Percentiles rank a stretch among this genome's conserved stretches.
phyloP scores from a whole-genome alignment of 2,329 filamentous ascomycete species.

The Chalaropsis ovoidea region DNA sequence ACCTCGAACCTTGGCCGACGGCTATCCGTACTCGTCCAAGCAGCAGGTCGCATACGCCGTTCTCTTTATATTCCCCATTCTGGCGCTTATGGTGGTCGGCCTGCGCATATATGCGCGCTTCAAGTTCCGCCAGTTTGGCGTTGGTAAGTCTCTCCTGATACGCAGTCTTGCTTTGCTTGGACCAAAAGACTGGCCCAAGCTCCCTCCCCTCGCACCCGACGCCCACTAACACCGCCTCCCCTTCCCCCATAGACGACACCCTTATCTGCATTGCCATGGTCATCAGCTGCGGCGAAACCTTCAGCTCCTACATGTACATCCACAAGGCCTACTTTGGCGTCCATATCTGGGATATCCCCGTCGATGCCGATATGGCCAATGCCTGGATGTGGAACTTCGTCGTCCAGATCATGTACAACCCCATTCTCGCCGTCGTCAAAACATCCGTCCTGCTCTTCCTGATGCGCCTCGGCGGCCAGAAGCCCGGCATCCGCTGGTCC shows the following conservation, averaged over 20 bases:
- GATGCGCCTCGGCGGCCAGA: conserved; percentile 35
- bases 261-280: conserved; percentile 29
- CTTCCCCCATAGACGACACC: conserved; percentile 28
- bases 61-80: conserved; percentile 31
- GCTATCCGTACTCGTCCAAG: conserved; percentile 27
- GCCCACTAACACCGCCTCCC: neutral
- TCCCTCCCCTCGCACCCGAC: neutral
- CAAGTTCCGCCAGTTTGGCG: conserved; percentile 29
- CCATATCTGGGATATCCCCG: conserved; percentile 26
- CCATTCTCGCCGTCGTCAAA: conserved; percentile 39
- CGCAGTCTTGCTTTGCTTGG: neutral
- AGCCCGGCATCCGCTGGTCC: conserved; percentile 30
- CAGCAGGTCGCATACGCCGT: conserved; percentile 31
- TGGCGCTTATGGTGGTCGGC: conserved; percentile 29
- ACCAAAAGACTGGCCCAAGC: neutral
- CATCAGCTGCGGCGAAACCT: conserved; percentile 22
- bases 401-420: conserved; percentile 37
- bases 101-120: conserved; percentile 30
- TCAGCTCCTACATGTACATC: conserved; percentile 28
- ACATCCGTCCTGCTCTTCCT: conserved; percentile 39
- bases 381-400: conserved; percentile 33
- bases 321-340: conserved; percentile 32
- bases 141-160: conserved; percentile 27
- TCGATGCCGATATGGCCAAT: conserved; percentile 20
- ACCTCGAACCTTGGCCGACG: neutral